Conservation (phyloP, 768 basidiomycete species). For the Clavaria fumosa region DNA sequence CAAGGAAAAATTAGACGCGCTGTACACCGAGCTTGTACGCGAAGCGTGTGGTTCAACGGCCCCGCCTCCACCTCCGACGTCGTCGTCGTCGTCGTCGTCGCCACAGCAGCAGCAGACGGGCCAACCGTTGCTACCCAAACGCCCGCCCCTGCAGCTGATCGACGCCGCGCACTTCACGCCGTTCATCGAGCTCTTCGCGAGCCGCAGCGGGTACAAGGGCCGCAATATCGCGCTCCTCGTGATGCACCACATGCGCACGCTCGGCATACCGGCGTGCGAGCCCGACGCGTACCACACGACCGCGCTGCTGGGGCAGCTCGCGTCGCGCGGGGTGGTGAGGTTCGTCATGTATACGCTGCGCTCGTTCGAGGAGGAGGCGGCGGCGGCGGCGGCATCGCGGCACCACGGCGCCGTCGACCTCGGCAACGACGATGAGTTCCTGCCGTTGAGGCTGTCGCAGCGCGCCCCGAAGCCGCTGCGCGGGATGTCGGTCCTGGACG, state of each 20-base stretch:
- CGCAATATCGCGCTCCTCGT: conserved; percentile 14
- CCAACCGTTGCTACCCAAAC: conserved; percentile 14
- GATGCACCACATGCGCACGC: conserved; percentile 30
- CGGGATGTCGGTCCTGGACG: no score
- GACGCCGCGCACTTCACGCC: conserved; percentile 30
- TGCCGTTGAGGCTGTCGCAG: neutral
- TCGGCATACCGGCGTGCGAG: conserved; percentile 20
- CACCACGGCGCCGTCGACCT: conserved; percentile 1
- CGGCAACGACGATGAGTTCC: neutral
- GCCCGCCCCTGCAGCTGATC: conserved; percentile 17
- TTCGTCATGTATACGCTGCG: conserved; percentile 28
- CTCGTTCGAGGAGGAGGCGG: conserved; percentile 24
- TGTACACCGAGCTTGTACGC: conserved; percentile 32
- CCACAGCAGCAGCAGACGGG: conserved; percentile 1
- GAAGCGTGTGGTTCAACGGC: conserved; percentile 9
- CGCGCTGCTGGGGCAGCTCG: conserved; percentile 33
- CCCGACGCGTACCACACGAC: conserved; percentile 31
- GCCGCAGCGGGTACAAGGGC: neutral
- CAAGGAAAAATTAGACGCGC: conserved; percentile 14
- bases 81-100: neutral
- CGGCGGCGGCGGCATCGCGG: no score
- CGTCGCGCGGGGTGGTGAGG: conserved; percentile 25
- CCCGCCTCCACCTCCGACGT: neutral
- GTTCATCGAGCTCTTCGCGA: conserved; percentile 31
- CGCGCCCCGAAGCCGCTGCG: no score